Conservation (phyloP, 2,329 filamentous ascomycete genomes). For the Talaromyces sp. region DNA sequence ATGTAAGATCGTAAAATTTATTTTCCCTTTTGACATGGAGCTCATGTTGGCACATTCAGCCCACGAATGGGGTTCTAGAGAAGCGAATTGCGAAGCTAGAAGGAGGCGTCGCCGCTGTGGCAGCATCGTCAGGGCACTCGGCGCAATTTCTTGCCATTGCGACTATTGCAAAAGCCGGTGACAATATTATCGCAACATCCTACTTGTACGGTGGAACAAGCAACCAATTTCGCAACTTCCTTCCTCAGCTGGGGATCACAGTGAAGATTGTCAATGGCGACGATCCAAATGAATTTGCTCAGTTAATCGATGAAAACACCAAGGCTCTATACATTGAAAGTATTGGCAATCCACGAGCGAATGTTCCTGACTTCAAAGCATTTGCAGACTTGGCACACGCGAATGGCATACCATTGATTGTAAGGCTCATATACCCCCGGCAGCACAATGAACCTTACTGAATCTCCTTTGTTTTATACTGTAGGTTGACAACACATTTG, state of each 20-base stretch:
- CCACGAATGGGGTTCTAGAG: slow-evolving; percentile 35
- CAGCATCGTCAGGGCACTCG: slow-evolving; percentile 70
- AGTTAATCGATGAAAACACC: slow-evolving; percentile 75
- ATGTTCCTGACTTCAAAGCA: slow-evolving; percentile 76
- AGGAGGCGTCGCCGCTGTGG: slow-evolving; percentile 58
- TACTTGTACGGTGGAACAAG: slow-evolving; percentile 82
- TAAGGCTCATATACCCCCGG: slow-evolving; percentile 1
- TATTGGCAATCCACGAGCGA: slow-evolving; percentile 84
- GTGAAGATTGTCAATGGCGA: slow-evolving; percentile 54
- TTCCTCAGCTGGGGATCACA: slow-evolving; percentile 32
- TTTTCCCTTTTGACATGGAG: neutral
- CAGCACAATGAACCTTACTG: neutral
- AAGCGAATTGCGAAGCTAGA: slow-evolving; percentile 31
- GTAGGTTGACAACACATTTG: slow-evolving; percentile 78
- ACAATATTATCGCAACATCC: slow-evolving; percentile 74
- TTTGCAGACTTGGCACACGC: slow-evolving; percentile 69
- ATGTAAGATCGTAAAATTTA: neutral
- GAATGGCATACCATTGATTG: slow-evolving; percentile 56
- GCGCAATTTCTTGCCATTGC: slow-evolving; percentile 75
- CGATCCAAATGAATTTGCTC: slow-evolving; percentile 65
- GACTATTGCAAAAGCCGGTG: slow-evolving; percentile 67
- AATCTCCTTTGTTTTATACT: neutral
- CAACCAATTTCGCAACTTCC: slow-evolving; percentile 80
- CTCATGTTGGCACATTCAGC: slow-evolving; percentile 58
- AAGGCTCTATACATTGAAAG: slow-evolving; percentile 82